phyloP scores from a whole-genome alignment of 805 yeast genomes.

The Candida coquimbonensis region DNA sequence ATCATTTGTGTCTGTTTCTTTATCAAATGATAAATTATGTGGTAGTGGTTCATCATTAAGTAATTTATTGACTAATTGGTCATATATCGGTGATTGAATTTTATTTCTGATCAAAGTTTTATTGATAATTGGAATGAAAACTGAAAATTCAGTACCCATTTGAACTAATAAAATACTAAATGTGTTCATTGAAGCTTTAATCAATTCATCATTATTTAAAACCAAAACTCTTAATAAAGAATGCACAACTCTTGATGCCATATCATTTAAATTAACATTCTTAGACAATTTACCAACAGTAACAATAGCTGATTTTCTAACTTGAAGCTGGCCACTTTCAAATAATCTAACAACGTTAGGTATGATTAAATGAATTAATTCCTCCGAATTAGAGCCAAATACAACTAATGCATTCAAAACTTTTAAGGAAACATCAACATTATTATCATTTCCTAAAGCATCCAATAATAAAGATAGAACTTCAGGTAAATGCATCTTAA shows the following conservation, averaged over 20 bases:
- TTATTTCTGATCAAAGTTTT: conserved; percentile 55
- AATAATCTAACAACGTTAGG: conserved; percentile 79
- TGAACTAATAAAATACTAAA: conserved; percentile 72
- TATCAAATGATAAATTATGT: conserved; percentile 61
- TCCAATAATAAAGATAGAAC: conserved; percentile 70
- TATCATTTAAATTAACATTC: conserved; percentile 67
- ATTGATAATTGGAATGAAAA: conserved; percentile 78
- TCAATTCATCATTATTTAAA: conserved; percentile 48
- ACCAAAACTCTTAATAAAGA: conserved; percentile 68
- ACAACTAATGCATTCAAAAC: conserved; percentile 79
- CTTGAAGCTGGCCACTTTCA: conserved; percentile 53
- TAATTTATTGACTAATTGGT: conserved; percentile 71
- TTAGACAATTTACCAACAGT: conserved; percentile 78
- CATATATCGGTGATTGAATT: conserved; percentile 68
- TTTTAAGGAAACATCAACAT: conserved; percentile 58
- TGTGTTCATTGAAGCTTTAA: conserved; percentile 66
- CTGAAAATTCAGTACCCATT: conserved; percentile 75
- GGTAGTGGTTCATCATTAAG: conserved; percentile 84
- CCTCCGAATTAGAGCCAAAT: conserved; percentile 84
- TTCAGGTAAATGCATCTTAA: conserved; percentile 74
- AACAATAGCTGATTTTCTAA: conserved; percentile 70
- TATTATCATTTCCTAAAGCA: conserved; percentile 66
- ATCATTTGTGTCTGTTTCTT: conserved; percentile 37
- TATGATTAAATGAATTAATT: conserved; percentile 77
- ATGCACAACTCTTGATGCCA: conserved; percentile 87